phyloP scores from a whole-genome alignment of 129 eudicot species.

The Flaveria bidentis region DNA sequence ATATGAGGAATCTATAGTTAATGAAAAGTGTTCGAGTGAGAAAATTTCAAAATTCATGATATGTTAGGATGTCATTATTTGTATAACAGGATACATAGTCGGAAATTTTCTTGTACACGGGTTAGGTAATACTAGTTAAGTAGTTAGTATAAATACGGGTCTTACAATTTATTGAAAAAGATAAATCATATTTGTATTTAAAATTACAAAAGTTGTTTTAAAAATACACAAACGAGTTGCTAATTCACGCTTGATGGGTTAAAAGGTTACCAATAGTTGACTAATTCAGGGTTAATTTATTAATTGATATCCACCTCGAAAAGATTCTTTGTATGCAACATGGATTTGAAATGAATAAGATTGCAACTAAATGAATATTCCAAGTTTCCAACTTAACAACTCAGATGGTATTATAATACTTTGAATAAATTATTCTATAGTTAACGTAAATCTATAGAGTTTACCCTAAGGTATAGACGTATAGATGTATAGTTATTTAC shows the following conservation, averaged over 20 bases:
- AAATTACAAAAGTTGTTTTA: too few relatives aligned
- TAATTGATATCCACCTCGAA: not conserved
- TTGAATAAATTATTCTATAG: not conserved
- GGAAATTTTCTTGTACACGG: too few relatives aligned
- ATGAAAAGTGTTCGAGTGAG: too few relatives aligned
- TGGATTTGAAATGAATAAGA: slow-evolving; percentile 29
- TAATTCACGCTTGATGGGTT: slow-evolving; percentile 14
- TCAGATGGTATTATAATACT: slow-evolving; percentile 1
- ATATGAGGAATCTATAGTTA: too few relatives aligned
- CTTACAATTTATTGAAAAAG: too few relatives aligned
- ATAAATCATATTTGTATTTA: too few relatives aligned
- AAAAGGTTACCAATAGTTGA: slow-evolving; percentile 17
- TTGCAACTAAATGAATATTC: slow-evolving; percentile 27
- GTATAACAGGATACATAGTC: too few relatives aligned
- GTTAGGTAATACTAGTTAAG: too few relatives aligned
- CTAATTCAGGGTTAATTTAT: slow-evolving; percentile 3
- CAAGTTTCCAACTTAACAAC: not conserved
- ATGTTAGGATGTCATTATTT: too few relatives aligned
- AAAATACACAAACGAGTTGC: slow-evolving; percentile 12
- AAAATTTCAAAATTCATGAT: too few relatives aligned
- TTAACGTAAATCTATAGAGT: not conserved
- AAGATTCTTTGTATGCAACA: slow-evolving; percentile 15
- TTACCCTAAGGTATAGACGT: not conserved
- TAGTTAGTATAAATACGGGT: too few relatives aligned
- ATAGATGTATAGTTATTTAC: not conserved